Conservation (phyloP, 306 rosid species). For the Citrullus amarus region DNA sequence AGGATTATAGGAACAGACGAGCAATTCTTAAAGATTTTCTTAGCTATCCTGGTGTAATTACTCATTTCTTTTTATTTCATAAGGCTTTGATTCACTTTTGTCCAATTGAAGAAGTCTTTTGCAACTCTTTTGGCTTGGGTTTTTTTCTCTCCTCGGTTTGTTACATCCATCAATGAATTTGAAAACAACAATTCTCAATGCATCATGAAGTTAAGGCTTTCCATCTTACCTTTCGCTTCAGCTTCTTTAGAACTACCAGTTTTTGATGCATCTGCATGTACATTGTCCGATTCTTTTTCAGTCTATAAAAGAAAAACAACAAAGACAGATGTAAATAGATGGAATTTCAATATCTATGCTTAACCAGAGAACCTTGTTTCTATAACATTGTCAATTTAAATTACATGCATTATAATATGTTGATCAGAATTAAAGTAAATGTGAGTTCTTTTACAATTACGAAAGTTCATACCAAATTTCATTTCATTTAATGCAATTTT, state of each 20-base stretch:
- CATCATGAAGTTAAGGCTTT: neutral
- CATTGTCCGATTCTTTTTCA: neutral
- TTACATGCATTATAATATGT: neutral
- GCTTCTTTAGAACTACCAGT: neutral
- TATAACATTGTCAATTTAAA: neutral
- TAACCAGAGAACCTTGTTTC: neutral
- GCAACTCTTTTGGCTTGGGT: neutral
- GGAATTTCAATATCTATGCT: neutral
- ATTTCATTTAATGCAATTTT: neutral
- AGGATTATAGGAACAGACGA: neutral
- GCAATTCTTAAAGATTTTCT: neutral
- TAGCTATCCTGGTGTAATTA: neutral
- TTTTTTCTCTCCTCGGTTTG: neutral
- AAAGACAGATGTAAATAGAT: neutral
- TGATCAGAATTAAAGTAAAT: neutral
- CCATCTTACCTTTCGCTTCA: neutral
- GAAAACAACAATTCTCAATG: neutral
- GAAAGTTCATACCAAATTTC: neutral
- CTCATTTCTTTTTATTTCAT: neutral
- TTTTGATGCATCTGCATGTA: neutral
- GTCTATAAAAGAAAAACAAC: neutral
- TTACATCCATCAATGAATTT: neutral
- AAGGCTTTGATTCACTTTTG: neutral
- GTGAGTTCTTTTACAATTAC: neutral
- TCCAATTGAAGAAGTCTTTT: neutral